Evolutionary conservation across 2,329 filamentous ascomycete species (phyloP).

Genomic region (Fusarium sulawesiense): DNA sequence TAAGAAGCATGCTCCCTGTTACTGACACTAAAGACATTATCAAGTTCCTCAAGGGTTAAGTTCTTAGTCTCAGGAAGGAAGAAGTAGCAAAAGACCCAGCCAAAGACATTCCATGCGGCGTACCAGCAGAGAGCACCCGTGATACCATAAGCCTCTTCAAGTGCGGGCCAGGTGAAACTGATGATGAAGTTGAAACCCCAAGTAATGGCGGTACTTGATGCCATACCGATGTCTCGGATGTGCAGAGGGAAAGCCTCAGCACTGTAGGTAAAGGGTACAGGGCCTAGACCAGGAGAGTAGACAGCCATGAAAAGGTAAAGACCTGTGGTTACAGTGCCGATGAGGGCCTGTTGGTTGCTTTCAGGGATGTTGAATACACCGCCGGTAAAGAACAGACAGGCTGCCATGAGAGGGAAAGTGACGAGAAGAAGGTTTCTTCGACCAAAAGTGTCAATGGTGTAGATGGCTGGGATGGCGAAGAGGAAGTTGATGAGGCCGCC

Average conservation of each 20-base stretch:
- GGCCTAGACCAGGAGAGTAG: constrained; percentile 64
- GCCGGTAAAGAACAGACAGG: constrained; percentile 65
- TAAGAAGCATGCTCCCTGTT: constrained; percentile 49
- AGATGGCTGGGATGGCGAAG: constrained; percentile 68
- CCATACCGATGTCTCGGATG: constrained; percentile 67
- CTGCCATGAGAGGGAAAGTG: constrained; percentile 68
- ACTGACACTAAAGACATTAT: constrained; percentile 49
- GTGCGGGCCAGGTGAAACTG: constrained; percentile 50
- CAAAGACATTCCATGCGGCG: constrained; percentile 52
- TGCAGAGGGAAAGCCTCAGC: constrained; percentile 69
- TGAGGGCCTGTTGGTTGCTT: constrained; percentile 23
- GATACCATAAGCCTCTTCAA: constrained; percentile 39
- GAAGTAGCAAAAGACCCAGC: constrained; percentile 51
- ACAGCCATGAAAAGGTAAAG: constrained; percentile 56
- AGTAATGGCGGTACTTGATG: constrained; percentile 56
- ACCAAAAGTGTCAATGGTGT: constrained; percentile 69
- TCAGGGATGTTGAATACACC: constrained; percentile 59
- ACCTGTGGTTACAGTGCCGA: constrained; percentile 52
- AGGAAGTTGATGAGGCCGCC: constrained; percentile 68
- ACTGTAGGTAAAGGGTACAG: constrained; percentile 70
- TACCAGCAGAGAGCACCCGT: constrained; percentile 56
- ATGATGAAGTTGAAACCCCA: constrained; percentile 57
- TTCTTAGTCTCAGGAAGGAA: constrained; percentile 52
- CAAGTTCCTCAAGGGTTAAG: constrained; percentile 51
- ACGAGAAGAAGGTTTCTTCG: constrained; percentile 66